Base-by-base conservation (phyloP, 2,329 filamentous ascomycete genomes). In the Ophiostoma ulmi region DNA sequence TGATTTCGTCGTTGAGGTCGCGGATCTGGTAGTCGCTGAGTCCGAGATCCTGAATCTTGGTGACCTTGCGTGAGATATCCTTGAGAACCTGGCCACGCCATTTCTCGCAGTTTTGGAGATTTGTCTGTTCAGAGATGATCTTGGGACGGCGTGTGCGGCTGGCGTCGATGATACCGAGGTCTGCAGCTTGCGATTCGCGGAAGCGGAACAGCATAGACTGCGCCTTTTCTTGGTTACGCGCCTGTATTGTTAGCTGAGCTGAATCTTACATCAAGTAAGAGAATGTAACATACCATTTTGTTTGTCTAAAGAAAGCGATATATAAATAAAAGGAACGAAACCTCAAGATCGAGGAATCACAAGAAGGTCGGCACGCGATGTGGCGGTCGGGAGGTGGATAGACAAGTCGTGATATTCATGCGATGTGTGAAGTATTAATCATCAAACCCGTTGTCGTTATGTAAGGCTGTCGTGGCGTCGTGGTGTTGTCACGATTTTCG, bases 131-230 rank as follows among this genome's bases (percentile, higher is more conserved):
- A 65, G 93, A 96, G 80, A 98, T 97, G 74, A 90, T 87, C 81
- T 94, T 96, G 69, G 95, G 95, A 2, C 95, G 93, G 13, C 94
- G 92, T 10, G 93, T 91, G 73, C 94, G 92, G 72, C 93, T 91
- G 38, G 91, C 91, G 83, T 98, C 94, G 81, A 99, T 92, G 80
- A 98, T 97, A 78, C 94, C 94, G 67, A 97, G 87, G 82, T 97
- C 94, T 74, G 93, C 93, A 75, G 94, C 94, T 87, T 98, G 95
- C 76, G 94, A 92, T 78, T 97, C 95, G 80, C 95, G 93, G 85
- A 99, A 99, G 85, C 95, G 94, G 84, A 97, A 99, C 81, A 99
- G 94, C 94, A 99, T 99, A 67, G 94, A 97, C 85, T 99, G 95
- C 77, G 95, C 94, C 81, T 98, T 99, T 86, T 98, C 94, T 65